Base-by-base conservation (phyloP, 345 rosid species). In the Arabis hirsuta region DNA sequence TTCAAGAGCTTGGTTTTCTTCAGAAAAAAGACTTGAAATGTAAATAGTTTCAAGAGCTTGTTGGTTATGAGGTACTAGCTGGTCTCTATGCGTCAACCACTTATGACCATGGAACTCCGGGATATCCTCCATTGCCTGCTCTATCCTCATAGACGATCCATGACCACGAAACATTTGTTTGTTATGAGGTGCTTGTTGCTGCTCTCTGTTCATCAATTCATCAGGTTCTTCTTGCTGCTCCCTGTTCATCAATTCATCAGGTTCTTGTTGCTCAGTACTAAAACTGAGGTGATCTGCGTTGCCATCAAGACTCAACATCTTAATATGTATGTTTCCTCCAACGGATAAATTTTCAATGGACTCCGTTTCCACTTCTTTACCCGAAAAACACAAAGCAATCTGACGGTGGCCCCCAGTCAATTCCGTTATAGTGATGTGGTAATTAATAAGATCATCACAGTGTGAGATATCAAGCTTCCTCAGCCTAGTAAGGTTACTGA, bases 251-350 rank as follows among this genome's bases (percentile, higher is more conserved):
- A 59, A 41, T 39, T 41, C 48, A 41, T 41, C 64, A 59, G 64
- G 50, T 60, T 4, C 20, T 42, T 42, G 36, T 19, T 57, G 45
- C 16, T 57, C 62, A 60, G 51, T 7, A 26, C 13, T 42, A 42
- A 60, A 60, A 60, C 65, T 12, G 22, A 60, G 12, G 22, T 60
- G 65, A 42, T 60, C 36, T 13, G 12, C 65, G 12, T 42, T 60
- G 65, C 65, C 50, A 7, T 42, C 65, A 24, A 60, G 65, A 12
- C 65, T 3, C 8, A 24, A 12, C 65, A 42, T 60, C 36, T 60
- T 20, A 24, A 60, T 24, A 24, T 42, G 12, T 24, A 60, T 42
- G 22, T 42, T 42, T 26, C 51, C 63, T 39, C 47, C 63, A 39
- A 58, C 3, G 10, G 63, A 38, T 39, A 58, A 10, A 20, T 58